These are phyloP conservation scores for Crotalaria pallida DNA, from an alignment of 306 rosid species.

Conservation along the genomic window DNA sequence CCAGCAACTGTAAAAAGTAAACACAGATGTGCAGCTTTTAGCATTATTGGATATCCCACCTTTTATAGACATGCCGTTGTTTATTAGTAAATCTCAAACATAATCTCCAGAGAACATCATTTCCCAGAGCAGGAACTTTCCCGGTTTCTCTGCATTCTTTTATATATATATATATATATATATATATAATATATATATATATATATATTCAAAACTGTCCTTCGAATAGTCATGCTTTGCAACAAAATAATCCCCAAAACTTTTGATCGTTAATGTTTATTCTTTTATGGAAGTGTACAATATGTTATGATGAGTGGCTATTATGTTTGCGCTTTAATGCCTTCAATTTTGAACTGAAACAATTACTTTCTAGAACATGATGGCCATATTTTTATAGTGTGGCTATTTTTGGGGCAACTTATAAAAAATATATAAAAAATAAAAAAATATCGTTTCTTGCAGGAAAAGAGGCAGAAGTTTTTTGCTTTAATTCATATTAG, in stretches of 20 bases:
- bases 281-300: not conserved
- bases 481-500: not conserved
- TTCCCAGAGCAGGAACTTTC: not conserved
- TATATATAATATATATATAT: not conserved
- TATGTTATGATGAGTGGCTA: not conserved
- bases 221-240: not conserved
- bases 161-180: not conserved
- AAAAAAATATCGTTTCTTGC: not conserved
- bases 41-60: not conserved
- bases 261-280: not conserved
- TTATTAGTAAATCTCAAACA: not conserved
- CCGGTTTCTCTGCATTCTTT: not conserved
- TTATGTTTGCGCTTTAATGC: not conserved
- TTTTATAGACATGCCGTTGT: not conserved
- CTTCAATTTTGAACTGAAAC: not conserved
- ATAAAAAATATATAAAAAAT: not conserved
- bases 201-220: not conserved
- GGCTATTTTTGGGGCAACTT: not conserved
- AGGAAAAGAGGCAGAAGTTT: not conserved
- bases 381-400: not conserved
- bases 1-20: slow-evolving; percentile 55
- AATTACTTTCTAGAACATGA: not conserved
- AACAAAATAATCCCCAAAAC: not conserved
- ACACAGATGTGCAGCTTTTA: slow-evolving; percentile 14
- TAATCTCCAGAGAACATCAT: not conserved